Conservation (phyloP, 768 basidiomycete species). For the Cytidiella melzeri region DNA sequence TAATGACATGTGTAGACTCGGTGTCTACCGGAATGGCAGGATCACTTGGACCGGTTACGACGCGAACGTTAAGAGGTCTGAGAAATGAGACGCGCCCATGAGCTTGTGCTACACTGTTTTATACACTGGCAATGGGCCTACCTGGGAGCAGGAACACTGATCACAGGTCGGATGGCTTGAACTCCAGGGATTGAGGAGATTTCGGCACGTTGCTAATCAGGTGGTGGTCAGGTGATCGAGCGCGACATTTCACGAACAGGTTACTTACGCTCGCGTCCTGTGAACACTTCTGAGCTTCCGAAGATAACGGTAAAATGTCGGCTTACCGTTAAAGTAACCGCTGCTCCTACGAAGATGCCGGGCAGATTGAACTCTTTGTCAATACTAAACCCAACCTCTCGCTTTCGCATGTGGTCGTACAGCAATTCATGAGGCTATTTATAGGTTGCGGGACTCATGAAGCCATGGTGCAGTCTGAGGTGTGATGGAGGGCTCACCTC, state of each 20-base stretch:
- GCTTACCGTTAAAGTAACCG: conserved; percentile 42
- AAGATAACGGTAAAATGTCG: too few species aligned
- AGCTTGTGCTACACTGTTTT: too few species aligned
- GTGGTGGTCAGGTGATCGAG: background rate
- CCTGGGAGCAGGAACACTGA: conserved; percentile 36
- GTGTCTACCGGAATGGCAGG: conserved; percentile 39
- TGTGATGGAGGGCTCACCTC: conserved; percentile 3
- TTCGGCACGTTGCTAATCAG: conserved; percentile 40
- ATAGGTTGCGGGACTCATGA: background rate
- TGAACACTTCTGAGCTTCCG: too few species aligned
- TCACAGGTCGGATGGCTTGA: conserved; percentile 53
- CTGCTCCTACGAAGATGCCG: conserved; percentile 54
- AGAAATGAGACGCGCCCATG: too few species aligned
- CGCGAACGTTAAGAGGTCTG: conserved; percentile 40
- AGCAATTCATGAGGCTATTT: conserved; percentile 42
- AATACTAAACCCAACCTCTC: conserved; percentile 39
- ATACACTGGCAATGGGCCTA: too few species aligned
- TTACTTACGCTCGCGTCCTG: background rate
- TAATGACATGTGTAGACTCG: conserved; percentile 48
- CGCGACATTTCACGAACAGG: background rate
- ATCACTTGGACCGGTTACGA: conserved; percentile 36
- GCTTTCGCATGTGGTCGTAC: conserved; percentile 41
- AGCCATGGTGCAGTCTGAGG: background rate
- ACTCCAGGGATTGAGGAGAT: conserved; percentile 44
- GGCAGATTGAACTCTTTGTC: conserved; percentile 45